A percentile compares a stretch with the other conserved stretches of the same genome.
Conservation (phyloP, 352 stramenopile species). For the Phytophthora kernoviae region DNA sequence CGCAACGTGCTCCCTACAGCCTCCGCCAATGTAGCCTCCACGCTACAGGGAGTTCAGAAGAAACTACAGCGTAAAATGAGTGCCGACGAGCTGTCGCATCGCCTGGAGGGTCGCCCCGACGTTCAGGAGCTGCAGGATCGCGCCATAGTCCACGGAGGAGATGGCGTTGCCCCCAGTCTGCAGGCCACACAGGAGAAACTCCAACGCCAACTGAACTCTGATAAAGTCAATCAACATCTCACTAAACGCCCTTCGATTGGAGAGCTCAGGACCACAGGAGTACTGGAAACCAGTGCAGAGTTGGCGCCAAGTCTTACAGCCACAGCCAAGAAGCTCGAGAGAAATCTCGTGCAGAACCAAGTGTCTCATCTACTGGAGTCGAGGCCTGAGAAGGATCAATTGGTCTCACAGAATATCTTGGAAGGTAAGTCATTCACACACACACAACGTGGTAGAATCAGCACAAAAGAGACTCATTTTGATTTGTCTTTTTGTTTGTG, state of each 20-base stretch:
- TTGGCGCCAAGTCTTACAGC: constrained; percentile 69
- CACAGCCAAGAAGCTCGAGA: constrained; percentile 81
- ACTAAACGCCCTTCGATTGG: constrained; percentile 67
- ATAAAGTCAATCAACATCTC: constrained; percentile 78
- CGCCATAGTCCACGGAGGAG: constrained; percentile 61
- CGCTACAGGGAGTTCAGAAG: constrained; percentile 75
- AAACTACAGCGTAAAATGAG: constrained; percentile 78
- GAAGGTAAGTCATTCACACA: no score
- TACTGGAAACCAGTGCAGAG: constrained; percentile 63
- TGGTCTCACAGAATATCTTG: constrained; percentile 77
- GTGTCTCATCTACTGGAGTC: constrained; percentile 81
- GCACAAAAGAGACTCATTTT: background rate
- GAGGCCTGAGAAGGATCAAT: constrained; percentile 76
- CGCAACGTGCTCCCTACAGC: constrained; percentile 52
- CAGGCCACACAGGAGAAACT: constrained; percentile 83
- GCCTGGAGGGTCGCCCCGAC: constrained; percentile 70
- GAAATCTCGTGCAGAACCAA: constrained; percentile 80
- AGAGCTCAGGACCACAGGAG: constrained; percentile 61
- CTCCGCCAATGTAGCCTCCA: constrained; percentile 52
- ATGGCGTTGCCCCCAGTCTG: constrained; percentile 75
- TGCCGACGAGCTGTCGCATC: constrained; percentile 71
- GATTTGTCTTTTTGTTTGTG: background rate
- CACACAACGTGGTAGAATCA: no score
- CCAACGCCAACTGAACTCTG: constrained; percentile 72
- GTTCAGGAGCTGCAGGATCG: constrained; percentile 77